Conservation (phyloP, 768 basidiomycete species). For the Termitomyces sp. region DNA sequence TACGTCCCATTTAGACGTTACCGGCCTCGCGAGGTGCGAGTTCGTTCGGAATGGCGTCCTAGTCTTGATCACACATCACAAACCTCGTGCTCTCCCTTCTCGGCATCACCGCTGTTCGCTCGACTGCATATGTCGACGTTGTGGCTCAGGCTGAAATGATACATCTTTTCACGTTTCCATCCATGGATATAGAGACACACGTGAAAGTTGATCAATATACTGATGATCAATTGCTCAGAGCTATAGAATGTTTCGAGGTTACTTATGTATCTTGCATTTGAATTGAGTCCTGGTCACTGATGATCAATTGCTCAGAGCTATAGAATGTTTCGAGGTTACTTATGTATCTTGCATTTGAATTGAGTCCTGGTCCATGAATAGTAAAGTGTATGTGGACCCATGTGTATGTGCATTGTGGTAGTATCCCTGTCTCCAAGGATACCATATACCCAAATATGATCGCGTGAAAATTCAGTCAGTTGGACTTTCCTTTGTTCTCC, state of each 20-base stretch:
- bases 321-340: background rate
- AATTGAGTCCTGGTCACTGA: too few relatives aligned
- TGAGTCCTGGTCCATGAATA: too few relatives aligned
- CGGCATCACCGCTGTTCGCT: background rate
- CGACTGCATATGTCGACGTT: slow-evolving; percentile 1
- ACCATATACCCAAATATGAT: slow-evolving; percentile 10
- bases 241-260: background rate
- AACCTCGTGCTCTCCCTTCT: background rate
- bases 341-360: too few relatives aligned
- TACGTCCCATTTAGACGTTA: slow-evolving; percentile 47
- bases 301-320: background rate
- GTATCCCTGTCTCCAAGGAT: slow-evolving; percentile 16
- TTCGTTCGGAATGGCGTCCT: background rate
- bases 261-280: too few relatives aligned
- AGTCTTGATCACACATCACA: background rate
- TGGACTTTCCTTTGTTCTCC: background rate
- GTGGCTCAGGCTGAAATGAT: background rate
- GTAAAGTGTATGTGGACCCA: too few relatives aligned
- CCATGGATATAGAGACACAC: background rate
- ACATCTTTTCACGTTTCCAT: background rate
- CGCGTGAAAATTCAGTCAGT: slow-evolving; percentile 2
- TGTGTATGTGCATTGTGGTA: too few relatives aligned
- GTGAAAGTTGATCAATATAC: background rate
- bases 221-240: background rate
- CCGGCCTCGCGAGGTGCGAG: background rate